Evolutionary conservation across 2,329 filamentous ascomycete species (phyloP), one percentile per base, ranked within the genome.

Genomic region (Spiromastix sp.): DNA sequence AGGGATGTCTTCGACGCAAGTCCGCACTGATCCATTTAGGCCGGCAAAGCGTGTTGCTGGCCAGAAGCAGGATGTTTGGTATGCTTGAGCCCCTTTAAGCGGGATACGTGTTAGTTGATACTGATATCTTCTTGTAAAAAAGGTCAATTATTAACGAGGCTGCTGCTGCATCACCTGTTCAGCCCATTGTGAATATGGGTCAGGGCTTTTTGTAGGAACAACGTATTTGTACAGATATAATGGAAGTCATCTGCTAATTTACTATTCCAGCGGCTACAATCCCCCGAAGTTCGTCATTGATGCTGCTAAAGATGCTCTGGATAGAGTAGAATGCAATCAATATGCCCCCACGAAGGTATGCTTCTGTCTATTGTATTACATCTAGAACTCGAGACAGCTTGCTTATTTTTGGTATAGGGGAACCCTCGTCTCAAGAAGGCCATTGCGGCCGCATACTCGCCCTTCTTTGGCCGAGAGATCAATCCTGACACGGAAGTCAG

Each of bases 291-390:
- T 94, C 60, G 85, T 95, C 45, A 68, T 95, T 45, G 74, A 94
- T 49, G 91, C 91, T 27, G 91, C 91, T 34, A 96, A 94, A 62
- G 68, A 80, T 25, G 87, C 89, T 25, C 72, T 98, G 34, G 81
- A 94, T 54, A 74, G 77, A 34, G 89, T 98, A 15, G 91, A 96
- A 47, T 95, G 89, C 72, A 98, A 98, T 61, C 91, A 98, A 68
- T 98, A 98, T 70, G 89, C 86, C 15, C 91, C 87, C 2, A 95
- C 91, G 13, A 91, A 86, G 70, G 70, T 72, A 59, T 32, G 25
- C 9, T 25, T n/a, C 12, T 27, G n/a, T 35, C 13, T 9, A 22
- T 18, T 13, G 6, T 19, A 5, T 30, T 6, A 8, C 16, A 16
- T 37, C 30, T 38, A 16, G n/a, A 19, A 2, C 37, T 28, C 15